Evolutionary conservation across 1,139 yeast genomes (phyloP).

Genomic region (Hemisphaericaspora subhashii): DNA sequence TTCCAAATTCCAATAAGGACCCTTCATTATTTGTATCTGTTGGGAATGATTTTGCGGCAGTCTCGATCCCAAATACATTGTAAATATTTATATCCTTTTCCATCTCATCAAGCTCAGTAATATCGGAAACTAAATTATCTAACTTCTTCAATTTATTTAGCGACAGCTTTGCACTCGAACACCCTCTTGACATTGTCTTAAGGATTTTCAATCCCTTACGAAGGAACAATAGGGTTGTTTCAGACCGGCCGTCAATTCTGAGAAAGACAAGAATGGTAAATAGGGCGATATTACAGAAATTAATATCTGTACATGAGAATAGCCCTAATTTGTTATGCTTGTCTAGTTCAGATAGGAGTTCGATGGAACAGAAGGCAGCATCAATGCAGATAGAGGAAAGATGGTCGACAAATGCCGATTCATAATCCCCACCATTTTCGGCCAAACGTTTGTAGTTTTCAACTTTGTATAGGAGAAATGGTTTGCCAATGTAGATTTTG

Average conservation of each 20-base stretch:
- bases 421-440: conserved; percentile 11
- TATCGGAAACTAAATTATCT: conserved; percentile 12
- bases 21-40: conserved; percentile 5
- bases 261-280: conserved; percentile 19
- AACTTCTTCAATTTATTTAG: conserved; percentile 10
- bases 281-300: conserved; percentile 18
- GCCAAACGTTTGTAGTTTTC: conserved; percentile 14
- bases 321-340: conserved; percentile 17
- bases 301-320: conserved; percentile 20
- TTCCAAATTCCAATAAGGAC: conserved; percentile 8
- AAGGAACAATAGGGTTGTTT: conserved; percentile 17
- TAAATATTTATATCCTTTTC: conserved; percentile 9
- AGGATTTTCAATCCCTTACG: conserved; percentile 19
- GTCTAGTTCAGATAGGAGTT: conserved; percentile 17
- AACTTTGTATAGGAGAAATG: conserved; percentile 20
- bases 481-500: conserved; percentile 20
- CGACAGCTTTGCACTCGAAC: conserved; percentile 18
- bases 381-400: conserved; percentile 21
- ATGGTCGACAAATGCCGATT: conserved; percentile 18
- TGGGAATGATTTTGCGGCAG: conserved; percentile 12
- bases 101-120: conserved; percentile 12
- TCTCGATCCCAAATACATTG: conserved; percentile 11
- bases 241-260: conserved; percentile 17
- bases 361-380: conserved; percentile 20
- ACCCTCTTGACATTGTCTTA: conserved; percentile 18